phyloP scores from a whole-genome alignment of 2,329 filamentous ascomycete species.

The Xylaria hypoxylon region DNA sequence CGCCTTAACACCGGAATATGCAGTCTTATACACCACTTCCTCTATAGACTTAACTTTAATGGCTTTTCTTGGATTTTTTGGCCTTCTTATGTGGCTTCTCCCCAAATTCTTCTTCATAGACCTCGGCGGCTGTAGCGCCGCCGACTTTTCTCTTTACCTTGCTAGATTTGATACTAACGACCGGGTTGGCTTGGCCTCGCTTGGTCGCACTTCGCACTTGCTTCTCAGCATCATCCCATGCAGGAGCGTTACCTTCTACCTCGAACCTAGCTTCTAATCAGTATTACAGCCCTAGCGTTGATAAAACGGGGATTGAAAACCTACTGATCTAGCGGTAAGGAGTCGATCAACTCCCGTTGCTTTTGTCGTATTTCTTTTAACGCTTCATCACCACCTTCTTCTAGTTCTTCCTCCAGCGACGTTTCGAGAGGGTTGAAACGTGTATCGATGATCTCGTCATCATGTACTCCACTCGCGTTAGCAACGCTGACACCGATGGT shows the following conservation, averaged over 20 bases:
- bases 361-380: conserved; percentile 78
- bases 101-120: conserved; percentile 71
- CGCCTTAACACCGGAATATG: conserved; percentile 39
- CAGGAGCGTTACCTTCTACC: conserved; percentile 70
- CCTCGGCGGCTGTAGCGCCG: conserved; percentile 65
- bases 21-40: conserved; percentile 26
- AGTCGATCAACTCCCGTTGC: conserved; percentile 89
- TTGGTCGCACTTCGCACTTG: conserved; percentile 72
- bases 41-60: conserved; percentile 18
- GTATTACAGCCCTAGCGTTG: conserved; percentile 26
- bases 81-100: conserved; percentile 61
- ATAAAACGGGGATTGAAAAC: conserved; percentile 46
- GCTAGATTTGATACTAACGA: conserved; percentile 84
- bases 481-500: conserved; percentile 68
- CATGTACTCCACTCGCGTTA: conserved; percentile 72
- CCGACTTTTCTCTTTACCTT: conserved; percentile 80
- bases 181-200: conserved; percentile 67
- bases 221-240: conserved; percentile 79
- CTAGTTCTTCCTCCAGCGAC: conserved; percentile 82
- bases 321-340: conserved; percentile 87
- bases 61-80: conserved; percentile 66
- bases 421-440: conserved; percentile 78
- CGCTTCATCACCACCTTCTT: conserved; percentile 83
- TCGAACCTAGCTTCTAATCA: conserved; percentile 65
- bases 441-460: conserved; percentile 74